phyloP scores from a whole-genome alignment of 2,329 filamentous ascomycete species.

The Xylariaceae sp. region DNA sequence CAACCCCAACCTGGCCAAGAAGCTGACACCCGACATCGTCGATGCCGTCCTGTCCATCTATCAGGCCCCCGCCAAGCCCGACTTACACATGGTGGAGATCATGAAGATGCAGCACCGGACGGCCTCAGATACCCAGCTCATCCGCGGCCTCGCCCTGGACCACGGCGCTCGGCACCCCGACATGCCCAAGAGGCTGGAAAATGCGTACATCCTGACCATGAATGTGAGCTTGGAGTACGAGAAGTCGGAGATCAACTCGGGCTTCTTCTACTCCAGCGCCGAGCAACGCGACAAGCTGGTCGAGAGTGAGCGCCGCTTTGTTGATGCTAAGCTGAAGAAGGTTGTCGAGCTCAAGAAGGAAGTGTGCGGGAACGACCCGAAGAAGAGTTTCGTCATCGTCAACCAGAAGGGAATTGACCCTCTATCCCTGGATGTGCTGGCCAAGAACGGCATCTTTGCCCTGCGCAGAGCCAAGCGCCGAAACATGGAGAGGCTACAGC shows the following conservation, averaged over 20 bases:
- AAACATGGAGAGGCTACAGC: constrained; percentile 97
- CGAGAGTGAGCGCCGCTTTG: constrained; percentile 90
- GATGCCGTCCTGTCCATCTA: constrained; percentile 95
- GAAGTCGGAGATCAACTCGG: constrained; percentile 98
- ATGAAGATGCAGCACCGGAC: constrained; percentile 99
- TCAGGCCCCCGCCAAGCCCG: constrained; percentile 80
- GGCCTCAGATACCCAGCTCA: constrained; percentile 91
- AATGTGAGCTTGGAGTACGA: constrained; percentile 98
- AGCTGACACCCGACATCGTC: constrained; percentile 90
- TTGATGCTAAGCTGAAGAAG: constrained; percentile 93
- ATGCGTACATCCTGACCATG: constrained; percentile 88
- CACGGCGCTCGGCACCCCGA: constrained; percentile 95
- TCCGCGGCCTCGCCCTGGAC: constrained; percentile 85
- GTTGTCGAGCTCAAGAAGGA: constrained; percentile 98
- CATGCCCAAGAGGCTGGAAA: constrained; percentile 95
- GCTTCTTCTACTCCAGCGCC: constrained; percentile 96
- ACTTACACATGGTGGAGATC: constrained; percentile 98
- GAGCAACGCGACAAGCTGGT: constrained; percentile 97
- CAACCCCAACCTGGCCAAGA: constrained; percentile 78
- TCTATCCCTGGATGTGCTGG: constrained; percentile 86
- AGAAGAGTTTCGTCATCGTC: constrained; percentile 94
- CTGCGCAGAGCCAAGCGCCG: constrained; percentile 91
- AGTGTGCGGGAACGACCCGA: constrained; percentile 85
- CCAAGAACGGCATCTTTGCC: constrained; percentile 96
- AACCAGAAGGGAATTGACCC: constrained; percentile 99